phyloP scores from a whole-genome alignment of 179 eudicot genomes.

The Corrigiola litoralis region DNA sequence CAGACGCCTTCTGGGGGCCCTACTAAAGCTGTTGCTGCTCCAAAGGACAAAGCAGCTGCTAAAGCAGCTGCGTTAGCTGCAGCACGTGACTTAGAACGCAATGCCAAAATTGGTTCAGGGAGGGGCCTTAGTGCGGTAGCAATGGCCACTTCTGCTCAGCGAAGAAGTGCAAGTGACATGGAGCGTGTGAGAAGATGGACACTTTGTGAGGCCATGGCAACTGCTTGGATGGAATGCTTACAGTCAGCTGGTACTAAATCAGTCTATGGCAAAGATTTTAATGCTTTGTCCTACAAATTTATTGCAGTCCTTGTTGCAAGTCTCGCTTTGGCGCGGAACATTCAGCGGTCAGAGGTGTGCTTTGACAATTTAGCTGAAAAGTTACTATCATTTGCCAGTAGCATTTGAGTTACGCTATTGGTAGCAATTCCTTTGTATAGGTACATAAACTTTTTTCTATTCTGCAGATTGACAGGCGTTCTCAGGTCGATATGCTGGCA shows the following conservation, averaged over 20 bases:
- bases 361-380: slow-evolving; percentile 4
- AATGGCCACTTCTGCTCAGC: slow-evolving; percentile 96
- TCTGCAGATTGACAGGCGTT: slow-evolving; percentile 78
- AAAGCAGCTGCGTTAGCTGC: slow-evolving; percentile 99
- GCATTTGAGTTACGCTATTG: neutral
- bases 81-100: slow-evolving; percentile 98
- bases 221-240: slow-evolving; percentile 96
- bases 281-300: slow-evolving; percentile 85
- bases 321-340: slow-evolving; percentile 95
- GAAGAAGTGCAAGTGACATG: slow-evolving; percentile 72
- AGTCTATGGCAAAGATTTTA: slow-evolving; percentile 88
- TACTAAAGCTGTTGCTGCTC: slow-evolving; percentile 46
- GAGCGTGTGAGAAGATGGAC: slow-evolving; percentile 96
- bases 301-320: slow-evolving; percentile 97
- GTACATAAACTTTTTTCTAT: neutral
- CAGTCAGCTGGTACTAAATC: slow-evolving; percentile 88
- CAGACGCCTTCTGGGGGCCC: slow-evolving; percentile 61
- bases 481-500: slow-evolving; percentile 67
- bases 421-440: neutral
- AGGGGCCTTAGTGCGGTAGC: slow-evolving; percentile 99
- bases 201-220: slow-evolving; percentile 95
- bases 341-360: slow-evolving; percentile 91
- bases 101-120: slow-evolving; percentile 95
- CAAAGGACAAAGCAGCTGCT: slow-evolving; percentile 94
- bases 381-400: neutral